These are phyloP conservation scores for Udeniomyces megalosporus DNA, from an alignment of 768 basidiomycete genomes.

Conservation along the genomic window DNA sequence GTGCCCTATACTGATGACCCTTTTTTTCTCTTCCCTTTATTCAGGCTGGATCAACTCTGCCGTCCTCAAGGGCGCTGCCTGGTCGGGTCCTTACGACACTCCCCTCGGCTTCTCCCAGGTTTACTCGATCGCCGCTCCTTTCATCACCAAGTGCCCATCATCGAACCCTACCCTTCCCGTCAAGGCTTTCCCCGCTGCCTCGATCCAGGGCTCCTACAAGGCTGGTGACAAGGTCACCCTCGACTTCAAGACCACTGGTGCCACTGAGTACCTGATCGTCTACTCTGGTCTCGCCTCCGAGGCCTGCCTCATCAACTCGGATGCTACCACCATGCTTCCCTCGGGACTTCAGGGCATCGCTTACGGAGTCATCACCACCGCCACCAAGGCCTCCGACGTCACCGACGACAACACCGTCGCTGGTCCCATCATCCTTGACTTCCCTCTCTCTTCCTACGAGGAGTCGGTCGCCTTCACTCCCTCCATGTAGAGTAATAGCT, in stretches of 20 bases:
- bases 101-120: slow-evolving; percentile 33
- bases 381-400: slow-evolving; percentile 29
- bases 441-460: too few relatives aligned
- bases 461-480: too few relatives aligned
- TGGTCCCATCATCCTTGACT: slow-evolving; percentile 25
- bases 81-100: slow-evolving; percentile 47
- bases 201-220: slow-evolving; percentile 19
- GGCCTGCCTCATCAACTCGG: slow-evolving; percentile 32
- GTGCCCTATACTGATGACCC: too few relatives aligned
- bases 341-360: slow-evolving; percentile 33
- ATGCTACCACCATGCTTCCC: background rate
- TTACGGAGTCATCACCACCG: slow-evolving; percentile 38
- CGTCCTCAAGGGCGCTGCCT: slow-evolving; percentile 37
- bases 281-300: slow-evolving; percentile 36
- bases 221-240: slow-evolving; percentile 26
- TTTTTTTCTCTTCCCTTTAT: too few relatives aligned
- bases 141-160: slow-evolving; percentile 41
- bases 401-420: slow-evolving; percentile 41
- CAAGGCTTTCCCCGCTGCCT: slow-evolving; percentile 40
- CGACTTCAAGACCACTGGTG: slow-evolving; percentile 26
- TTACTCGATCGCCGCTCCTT: slow-evolving; percentile 36
- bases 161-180: slow-evolving; percentile 41
- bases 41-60: slow-evolving; percentile 46
- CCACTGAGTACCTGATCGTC: slow-evolving; percentile 32
- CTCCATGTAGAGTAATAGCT: too few relatives aligned